Evolutionary conservation across 441 rosid species (phyloP).

Genomic region (Bruguiera hainesii): DNA sequence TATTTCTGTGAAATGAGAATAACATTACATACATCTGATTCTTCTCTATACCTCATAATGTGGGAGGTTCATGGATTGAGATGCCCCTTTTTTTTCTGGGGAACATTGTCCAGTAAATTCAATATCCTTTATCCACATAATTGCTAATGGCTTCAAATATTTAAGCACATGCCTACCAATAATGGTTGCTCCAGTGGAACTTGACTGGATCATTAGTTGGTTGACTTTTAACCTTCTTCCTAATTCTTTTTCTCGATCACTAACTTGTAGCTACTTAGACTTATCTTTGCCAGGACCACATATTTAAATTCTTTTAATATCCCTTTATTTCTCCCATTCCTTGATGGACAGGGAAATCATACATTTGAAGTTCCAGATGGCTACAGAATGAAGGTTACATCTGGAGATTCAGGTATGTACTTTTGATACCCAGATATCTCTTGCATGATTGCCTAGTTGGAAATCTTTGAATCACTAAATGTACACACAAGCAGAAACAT

Average conservation of each 20-base stretch:
- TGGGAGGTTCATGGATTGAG: too few species aligned
- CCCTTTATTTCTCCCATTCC: not conserved
- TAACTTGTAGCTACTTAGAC: not conserved
- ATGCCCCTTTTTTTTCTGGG: too few species aligned
- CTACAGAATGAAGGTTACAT: constrained; percentile 58
- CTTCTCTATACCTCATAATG: too few species aligned
- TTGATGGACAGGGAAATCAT: constrained; percentile 63
- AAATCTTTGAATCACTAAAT: not conserved
- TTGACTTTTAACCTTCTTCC: constrained; percentile 2
- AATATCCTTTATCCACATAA: too few species aligned
- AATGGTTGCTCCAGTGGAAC: constrained; percentile 7
- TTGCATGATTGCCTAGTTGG: not conserved
- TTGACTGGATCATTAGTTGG: constrained; percentile 4
- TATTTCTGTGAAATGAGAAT: too few species aligned
- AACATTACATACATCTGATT: too few species aligned
- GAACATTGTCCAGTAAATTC: too few species aligned
- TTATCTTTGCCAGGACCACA: too few species aligned
- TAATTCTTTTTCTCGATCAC: not conserved
- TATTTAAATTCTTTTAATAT: too few species aligned
- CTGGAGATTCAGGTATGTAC: constrained; percentile 56
- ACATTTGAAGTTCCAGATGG: constrained; percentile 86
- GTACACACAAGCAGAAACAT: not conserved
- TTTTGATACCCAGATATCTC: constrained; percentile 3
- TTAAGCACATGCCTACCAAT: too few species aligned
- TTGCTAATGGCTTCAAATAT: too few species aligned